These are phyloP conservation scores for Pichia sp. DNA, from an alignment of 1,139 yeast species.

Conservation along the genomic window DNA sequence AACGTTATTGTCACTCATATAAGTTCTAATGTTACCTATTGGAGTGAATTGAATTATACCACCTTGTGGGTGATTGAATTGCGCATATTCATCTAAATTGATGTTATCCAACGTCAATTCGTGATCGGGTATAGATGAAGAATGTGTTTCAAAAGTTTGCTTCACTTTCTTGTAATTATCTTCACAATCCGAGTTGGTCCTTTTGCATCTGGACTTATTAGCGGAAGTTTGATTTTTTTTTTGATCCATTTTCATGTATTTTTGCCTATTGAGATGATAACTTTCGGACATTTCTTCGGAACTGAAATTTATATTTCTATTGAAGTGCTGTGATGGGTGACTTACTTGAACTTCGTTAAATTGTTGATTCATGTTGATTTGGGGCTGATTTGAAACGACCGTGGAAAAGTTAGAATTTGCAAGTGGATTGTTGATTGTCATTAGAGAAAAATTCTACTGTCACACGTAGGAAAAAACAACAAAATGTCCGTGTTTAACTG, in stretches of 20 bases:
- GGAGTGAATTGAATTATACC: constrained; percentile 59
- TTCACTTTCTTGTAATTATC: constrained; percentile 23
- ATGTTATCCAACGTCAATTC: constrained; percentile 21
- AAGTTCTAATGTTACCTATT: constrained; percentile 39
- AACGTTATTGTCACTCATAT: constrained; percentile 22
- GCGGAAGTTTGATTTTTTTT: no score
- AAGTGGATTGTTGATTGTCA: no score
- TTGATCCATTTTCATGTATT: not conserved
- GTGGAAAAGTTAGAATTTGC: no score
- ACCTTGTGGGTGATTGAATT: constrained; percentile 56
- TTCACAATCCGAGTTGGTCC: constrained; percentile 25
- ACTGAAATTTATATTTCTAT: not conserved
- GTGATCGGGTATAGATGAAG: constrained; percentile 5
- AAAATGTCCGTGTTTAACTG: no score
- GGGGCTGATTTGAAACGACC: no score
- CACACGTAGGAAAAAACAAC: no score
- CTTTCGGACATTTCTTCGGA: no score
- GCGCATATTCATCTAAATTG: constrained; percentile 44
- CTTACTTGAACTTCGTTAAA: not conserved
- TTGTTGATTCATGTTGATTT: no score
- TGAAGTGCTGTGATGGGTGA: not conserved
- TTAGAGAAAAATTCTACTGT: no score
- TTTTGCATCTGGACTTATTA: constrained; percentile 17
- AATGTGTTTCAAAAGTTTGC: constrained; percentile 8
- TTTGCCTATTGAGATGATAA: constrained; percentile 8